Percentiles rank a stretch among this genome's conserved stretches.
Evolutionary conservation across 257 asterid species (phyloP).

Genomic region (Lavandula angustifolia): DNA sequence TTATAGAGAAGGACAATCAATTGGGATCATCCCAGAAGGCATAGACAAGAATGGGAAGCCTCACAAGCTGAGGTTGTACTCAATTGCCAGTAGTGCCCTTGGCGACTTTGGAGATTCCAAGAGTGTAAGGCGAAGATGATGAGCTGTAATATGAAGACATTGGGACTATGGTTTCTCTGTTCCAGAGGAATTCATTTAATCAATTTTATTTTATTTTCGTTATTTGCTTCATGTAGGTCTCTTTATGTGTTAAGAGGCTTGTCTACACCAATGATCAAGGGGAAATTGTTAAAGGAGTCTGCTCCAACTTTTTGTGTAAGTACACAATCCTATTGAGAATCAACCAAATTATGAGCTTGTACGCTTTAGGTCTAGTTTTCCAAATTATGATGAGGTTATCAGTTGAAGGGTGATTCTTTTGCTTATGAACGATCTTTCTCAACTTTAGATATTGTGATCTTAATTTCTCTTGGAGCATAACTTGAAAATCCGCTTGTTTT

Average conservation of each 20-base stretch:
- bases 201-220: constrained; percentile 2
- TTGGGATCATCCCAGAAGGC: constrained; percentile 90
- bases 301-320: constrained; percentile 97
- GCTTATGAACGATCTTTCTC: background rate
- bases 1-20: constrained; percentile 94
- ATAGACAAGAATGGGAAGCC: constrained; percentile 92
- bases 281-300: constrained; percentile 83
- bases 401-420: too few relatives aligned
- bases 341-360: background rate
- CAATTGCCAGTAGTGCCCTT: constrained; percentile 95
- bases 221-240: constrained; percentile 52
- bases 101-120: constrained; percentile 98
- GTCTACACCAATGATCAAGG: constrained; percentile 85
- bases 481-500: constrained; percentile 17
- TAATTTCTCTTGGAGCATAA: too few relatives aligned
- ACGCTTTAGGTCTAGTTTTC: background rate
- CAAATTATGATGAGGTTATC: background rate
- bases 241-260: constrained; percentile 91
- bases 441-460: background rate
- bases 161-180: background rate
- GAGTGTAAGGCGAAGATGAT: constrained; percentile 55
- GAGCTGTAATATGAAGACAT: background rate
- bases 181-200: background rate
- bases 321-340: constrained; percentile 6
- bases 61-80: constrained; percentile 88